Conservation (phyloP, 2,329 filamentous ascomycete genomes). For the Aureobasidium sp. region DNA sequence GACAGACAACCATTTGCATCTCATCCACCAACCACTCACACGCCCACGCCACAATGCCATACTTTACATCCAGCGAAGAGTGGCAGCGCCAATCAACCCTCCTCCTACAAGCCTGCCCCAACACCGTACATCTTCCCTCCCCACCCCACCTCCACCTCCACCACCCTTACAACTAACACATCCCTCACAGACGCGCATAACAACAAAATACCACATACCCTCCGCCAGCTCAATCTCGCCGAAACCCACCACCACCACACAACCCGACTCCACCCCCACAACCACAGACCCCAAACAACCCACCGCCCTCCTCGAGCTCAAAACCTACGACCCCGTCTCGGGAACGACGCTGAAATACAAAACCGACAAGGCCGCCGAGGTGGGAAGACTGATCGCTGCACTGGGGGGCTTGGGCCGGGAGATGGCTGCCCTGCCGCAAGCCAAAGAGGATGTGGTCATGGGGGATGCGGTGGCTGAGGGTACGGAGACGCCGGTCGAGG, state of each 20-base stretch:
- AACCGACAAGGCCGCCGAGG: conserved; percentile 85
- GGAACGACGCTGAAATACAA: conserved; percentile 83
- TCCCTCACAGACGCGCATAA: conserved; percentile 65
- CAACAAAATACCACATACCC: conserved; percentile 76
- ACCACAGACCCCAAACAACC: conserved; percentile 37
- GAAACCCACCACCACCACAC: no score
- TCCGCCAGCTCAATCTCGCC: conserved; percentile 22
- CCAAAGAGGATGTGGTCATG: conserved; percentile 24
- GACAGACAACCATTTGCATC: no score
- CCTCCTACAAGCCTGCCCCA: conserved; percentile 77
- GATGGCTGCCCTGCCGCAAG: conserved; percentile 43
- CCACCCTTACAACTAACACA: background rate
- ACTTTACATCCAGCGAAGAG: conserved; percentile 72
- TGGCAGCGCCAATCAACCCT: conserved; percentile 84
- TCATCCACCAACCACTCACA: no score
- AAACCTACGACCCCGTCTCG: conserved; percentile 76
- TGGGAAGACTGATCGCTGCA: conserved; percentile 68
- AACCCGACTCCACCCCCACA: background rate
- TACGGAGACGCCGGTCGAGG: background rate
- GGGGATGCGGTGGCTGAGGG: conserved; percentile 1
- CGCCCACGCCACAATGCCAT: conserved; percentile 52
- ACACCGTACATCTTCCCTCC: conserved; percentile 52
- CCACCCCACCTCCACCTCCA: background rate
- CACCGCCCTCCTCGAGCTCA: conserved; percentile 67
- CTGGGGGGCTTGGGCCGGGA: conserved; percentile 65